Evolutionary conservation across 2,329 filamentous ascomycete genomes (phyloP), one percentile per base, ranked within the genome.

Genomic region (Fusarium staphyleae): DNA sequence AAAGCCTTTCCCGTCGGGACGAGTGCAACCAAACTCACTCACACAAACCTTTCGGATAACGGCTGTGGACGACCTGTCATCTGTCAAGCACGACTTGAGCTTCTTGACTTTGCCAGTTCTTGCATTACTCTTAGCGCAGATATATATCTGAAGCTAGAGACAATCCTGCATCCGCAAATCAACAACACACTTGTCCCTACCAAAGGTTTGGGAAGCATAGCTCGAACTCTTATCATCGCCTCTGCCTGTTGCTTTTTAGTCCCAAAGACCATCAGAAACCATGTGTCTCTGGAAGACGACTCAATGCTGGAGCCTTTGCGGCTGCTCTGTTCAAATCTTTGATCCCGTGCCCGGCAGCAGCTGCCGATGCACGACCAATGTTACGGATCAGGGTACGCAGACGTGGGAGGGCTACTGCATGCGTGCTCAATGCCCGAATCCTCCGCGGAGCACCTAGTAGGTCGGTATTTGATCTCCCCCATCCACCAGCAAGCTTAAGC

Each of bases 241-340:
- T 30, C 14, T n/a, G 14, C 15, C 12, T 6, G 15, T 15, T 29
- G 15, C 2, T 22, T 32, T 13, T 33, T 32, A 34, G 15, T 24
- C 41, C 32, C 5, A 14, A 28, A 15, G 51, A 46, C 11, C 5
- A 33, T 32, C 18, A 30, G 22, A 34, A 61, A 72, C 13, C 51
- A 74, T 74, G 72, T 74, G 72, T 57, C 45, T 66, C 58, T 74
- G 72, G 70, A 60, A 63, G 24, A 67, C 66, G 15, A 69, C 66
- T 33, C 62, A 74, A 52, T 41, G 48, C 55, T 74, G 68, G 69
- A 66, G 66, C 34, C 37, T 42, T 40, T 74, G 72, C 53, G 71
- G 71, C 43, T 74, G 72, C 66, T 60, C 56, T 24, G 46, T 52
- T n/a, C 24, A 57, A 16, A 53, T 58, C 24, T 41, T 52, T 16